Evolutionary conservation across 306 rosid genomes (phyloP).

Genomic region (Glycyrrhiza uralensis): DNA sequence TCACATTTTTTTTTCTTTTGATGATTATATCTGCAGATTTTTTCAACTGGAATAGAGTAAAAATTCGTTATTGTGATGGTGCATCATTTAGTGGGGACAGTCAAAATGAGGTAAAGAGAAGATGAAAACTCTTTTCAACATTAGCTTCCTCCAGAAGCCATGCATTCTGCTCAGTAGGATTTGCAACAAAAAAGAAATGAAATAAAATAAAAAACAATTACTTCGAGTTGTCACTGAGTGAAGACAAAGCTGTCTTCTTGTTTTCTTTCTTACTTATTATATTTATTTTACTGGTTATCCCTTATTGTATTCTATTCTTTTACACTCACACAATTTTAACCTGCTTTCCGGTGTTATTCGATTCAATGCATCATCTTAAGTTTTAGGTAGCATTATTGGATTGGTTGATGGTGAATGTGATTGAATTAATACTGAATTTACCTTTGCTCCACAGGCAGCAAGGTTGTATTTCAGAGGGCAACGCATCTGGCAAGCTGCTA

Average conservation of each 20-base stretch:
- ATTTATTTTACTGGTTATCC: not conserved
- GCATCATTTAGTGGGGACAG: constrained; percentile 87
- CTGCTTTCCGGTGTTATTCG: not conserved
- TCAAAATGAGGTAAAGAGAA: constrained; percentile 47
- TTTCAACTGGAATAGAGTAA: constrained; percentile 81
- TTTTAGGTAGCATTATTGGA: not conserved
- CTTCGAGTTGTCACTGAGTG: not conserved
- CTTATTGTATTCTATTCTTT: not conserved
- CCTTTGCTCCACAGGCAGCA: constrained; percentile 47
- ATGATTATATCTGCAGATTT: constrained; percentile 52
- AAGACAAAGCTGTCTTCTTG: not conserved
- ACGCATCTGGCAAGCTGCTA: constrained; percentile 78
- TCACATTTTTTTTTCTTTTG: constrained; percentile 14
- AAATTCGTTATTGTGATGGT: constrained; percentile 89
- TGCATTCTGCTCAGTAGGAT: not conserved
- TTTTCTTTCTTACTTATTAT: not conserved
- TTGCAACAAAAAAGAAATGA: not conserved
- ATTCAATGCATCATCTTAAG: not conserved
- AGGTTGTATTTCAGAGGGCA: constrained; percentile 77
- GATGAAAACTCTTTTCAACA: not conserved
- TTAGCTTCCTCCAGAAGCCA: not conserved
- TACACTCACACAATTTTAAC: not conserved
- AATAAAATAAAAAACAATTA: not conserved
- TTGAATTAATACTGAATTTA: constrained; percentile 15
- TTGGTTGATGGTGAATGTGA: not conserved